A percentile compares a stretch with the other conserved stretches of the same genome.
These are phyloP conservation scores for Epichloe coenophiala DNA, from an alignment of 2,329 filamentous ascomycete species.

Conservation along the genomic window DNA sequence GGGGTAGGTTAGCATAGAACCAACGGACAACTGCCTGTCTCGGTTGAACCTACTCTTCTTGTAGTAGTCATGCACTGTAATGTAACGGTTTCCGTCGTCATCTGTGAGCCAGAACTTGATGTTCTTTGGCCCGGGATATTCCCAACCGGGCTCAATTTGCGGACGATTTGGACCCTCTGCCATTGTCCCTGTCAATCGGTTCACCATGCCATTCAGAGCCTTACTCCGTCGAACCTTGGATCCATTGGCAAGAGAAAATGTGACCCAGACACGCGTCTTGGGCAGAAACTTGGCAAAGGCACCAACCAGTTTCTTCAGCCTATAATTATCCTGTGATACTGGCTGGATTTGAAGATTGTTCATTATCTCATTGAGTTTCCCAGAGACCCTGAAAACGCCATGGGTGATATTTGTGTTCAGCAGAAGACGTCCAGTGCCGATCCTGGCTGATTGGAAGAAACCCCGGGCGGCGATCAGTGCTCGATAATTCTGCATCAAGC, in stretches of 20 bases:
- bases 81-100: conserved; percentile 14
- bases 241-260: conserved; percentile 18
- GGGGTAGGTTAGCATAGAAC: not conserved
- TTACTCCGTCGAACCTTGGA: conserved; percentile 18
- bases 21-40: not conserved
- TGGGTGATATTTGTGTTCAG: conserved; percentile 43
- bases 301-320: conserved; percentile 14
- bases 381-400: conserved; percentile 33
- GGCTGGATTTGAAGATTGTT: conserved; percentile 10
- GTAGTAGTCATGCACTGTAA: conserved; percentile 32
- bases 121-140: conserved; percentile 20
- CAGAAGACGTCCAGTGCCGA: conserved; percentile 38
- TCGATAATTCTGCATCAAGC: conserved; percentile 16
- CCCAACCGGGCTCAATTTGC: conserved; percentile 10
- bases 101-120: conserved; percentile 19
- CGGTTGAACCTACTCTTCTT: conserved; percentile 22
- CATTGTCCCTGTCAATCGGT: conserved; percentile 7
- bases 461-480: conserved; percentile 33
- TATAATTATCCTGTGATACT: conserved; percentile 2
- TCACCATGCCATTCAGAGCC: conserved; percentile 18
- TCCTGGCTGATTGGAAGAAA: conserved; percentile 41
- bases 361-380: conserved; percentile 23
- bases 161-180: conserved; percentile 10
- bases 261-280: conserved; percentile 23
- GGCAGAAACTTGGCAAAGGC: conserved; percentile 21